Base-by-base conservation (phyloP, 805 yeast genomes). In the Metschnikowia orientalis region DNA sequence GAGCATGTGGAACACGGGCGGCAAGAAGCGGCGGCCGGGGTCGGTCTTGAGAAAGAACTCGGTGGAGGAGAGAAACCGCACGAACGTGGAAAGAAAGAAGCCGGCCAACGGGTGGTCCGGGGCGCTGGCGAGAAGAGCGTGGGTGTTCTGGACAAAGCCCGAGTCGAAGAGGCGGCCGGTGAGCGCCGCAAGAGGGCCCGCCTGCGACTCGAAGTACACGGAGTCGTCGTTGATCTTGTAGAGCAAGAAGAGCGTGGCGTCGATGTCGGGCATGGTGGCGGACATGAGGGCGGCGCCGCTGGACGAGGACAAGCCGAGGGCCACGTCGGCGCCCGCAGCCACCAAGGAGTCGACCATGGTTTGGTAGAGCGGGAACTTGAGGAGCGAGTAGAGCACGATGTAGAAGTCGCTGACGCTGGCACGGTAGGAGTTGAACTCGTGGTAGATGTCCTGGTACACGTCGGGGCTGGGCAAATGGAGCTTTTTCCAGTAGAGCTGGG, bases 371-470 rank as follows among this genome's bases (percentile, higher is more conserved):
- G 68, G 59, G 0, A 54, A 34, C 23, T 83, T 85, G 22, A 86
- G 64, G 4, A 84, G 63, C 1, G 87, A 74, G 61, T 81, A 85
- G 2, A 81, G 57, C 0, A 76, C 65, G 34, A 87, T 92, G 42
- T 85, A 74, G 23, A 89, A 66, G 45, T 92, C 97, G 1, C 81
- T 73, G 7, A 82, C 81, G 40, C 82, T 90, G 19, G 75, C 61
- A 45, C 97, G 70, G 55, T 77, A 90, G 16, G 76, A 69, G 14
- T 59, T 57, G 48, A 88, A 85, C 43, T 81, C 94, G 13, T 70
- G 67, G 37, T 62, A 54, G 16, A 51, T 51, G 7, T 60, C 57
- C 15, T 47, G 48, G 13, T 57, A 47, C 2, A 54, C 53, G 6
- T 49, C 47, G 4, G 54, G 50, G 22, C 63, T 65, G 11, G 63